Evolutionary conservation across 768 basidiomycete species (phyloP), one percentile per base, ranked within the genome.

Genomic region (Termitomyces sp.): DNA sequence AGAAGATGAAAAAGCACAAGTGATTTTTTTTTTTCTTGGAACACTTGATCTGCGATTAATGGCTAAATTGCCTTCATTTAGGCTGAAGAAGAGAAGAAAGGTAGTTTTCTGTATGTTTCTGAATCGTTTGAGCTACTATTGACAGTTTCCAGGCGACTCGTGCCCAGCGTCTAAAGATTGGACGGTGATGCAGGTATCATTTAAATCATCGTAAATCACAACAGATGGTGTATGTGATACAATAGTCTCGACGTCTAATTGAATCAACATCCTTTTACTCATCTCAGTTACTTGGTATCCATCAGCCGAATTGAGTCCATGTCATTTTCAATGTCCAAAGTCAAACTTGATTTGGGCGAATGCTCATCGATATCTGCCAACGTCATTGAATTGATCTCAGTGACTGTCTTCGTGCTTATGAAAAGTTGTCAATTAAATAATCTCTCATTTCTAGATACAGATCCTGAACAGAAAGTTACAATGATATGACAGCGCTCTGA

Each of bases 1-100:
- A 86, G 85, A 96, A 95, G 85, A 96, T 96, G 87, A 92, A 88
- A 82, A 96, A 94, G 75, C 94, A 96, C 72, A 95, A 95, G 92
- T 93, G 67, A 72, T 90, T 79, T 3, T 79, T 3, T 37, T 32
- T 79, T 27, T 48, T 27, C n/a, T 50, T 34, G 8, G 3, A 22
- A 31, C 7, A 24, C 44, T 53, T 57, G 36, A n/a, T 50, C 39
- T 56, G 53, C 44, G 27, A 34, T 20, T 55, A 26, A 37, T 47
- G 44, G 46, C 37, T 43, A 44, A 43, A 57, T 42, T 24, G 24
- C 10, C 46, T 49, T 51, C 59, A 49, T 61, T 6, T 60, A 93
- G 92, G 77, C 81, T 92, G 67, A 91, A 87, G 85, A 95, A 95
- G 79, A 85, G 92, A 64, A 81, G 94, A 81, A 89, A 85, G 76